Base-by-base conservation (phyloP, 192 early-diverging fungal genomes). In the Powellomyces hirtus region DNA sequence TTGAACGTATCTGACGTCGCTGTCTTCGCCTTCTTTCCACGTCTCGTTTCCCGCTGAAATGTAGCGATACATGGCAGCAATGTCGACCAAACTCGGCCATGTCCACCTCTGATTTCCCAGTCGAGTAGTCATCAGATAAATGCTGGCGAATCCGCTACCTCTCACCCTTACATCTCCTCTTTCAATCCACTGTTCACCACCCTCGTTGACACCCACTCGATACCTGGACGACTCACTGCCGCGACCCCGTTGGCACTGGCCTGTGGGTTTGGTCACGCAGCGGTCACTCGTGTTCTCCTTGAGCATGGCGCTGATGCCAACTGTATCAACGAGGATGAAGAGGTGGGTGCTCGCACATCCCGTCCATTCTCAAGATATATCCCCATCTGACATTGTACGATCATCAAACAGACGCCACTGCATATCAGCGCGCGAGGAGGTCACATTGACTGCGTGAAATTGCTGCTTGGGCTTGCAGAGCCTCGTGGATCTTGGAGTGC, bases 341-440 rank as follows among this genome's bases (percentile, higher is more conserved):
- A 72, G 68, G 68, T 70, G 27, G n/a, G n/a, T n/a, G n/a, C n/a
- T n/a, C n/a, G n/a, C n/a, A n/a, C n/a, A n/a, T n/a, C n/a, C n/a
- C n/a, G n/a, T n/a, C n/a, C n/a, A n/a, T n/a, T n/a, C n/a, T n/a
- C n/a, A n/a, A 44, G n/a, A 44, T 10, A 10, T 44, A 44, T n/a
- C n/a, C n/a, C n/a, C n/a, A n/a, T n/a, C 40, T 44, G 11, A 44
- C 40, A 13, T 44, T n/a, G n/a, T n/a, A n/a, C n/a, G n/a, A n/a
- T n/a, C n/a, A n/a, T n/a, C n/a, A n/a, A n/a, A n/a, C 29, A 90
- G 70, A 84, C 87, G 0, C 75, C 86, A 1, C 49, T 90, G 16
- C 76, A 85, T 20, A 64, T 88, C 49, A 78, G 83, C 7, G 68
- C 80, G 35, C 77, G 81, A 24, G 77, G 72, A 56, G 84, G 84